Base-by-base conservation (phyloP, 176 grass and related monocot species). In the Aegilops tauschii region DNA sequence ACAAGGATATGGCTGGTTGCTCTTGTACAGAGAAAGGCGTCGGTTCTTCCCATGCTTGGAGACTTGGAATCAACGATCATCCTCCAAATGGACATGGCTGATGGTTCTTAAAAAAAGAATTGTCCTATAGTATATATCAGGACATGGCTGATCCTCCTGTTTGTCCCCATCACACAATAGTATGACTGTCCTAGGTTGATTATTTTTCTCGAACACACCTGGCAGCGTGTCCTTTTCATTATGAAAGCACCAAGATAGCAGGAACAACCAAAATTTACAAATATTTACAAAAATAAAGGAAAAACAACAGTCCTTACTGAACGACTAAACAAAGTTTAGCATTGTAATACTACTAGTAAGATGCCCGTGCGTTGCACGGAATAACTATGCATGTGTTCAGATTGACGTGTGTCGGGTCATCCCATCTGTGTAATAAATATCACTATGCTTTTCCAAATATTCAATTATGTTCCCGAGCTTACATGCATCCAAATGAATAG, bases 51-150 rank as follows among this genome's bases (percentile, higher is more conserved):
- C 45, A 77, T 77, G 47, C 73, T 32, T 77, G 73, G 28, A 77
- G 73, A 31, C 73, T 77, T 77, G 73, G 73, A 54, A 56, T 56
- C 73, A 77, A 32, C 73, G 45, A 77, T 52, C 73, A 77, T 54
- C 73, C 73, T 47, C 73, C 28, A 77, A 77, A 54, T 54, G 49
- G 45, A 32, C 45, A 76, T 76, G 14, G 9, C 47, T 4, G 45
- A 52, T 76, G 45, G 14, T 27, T 54, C 73, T 76, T 52, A 9
- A 9, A 30, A 76, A 54, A 52, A 54, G 27, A 54, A 31, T 30
- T 10, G 73, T 76, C 45, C 45, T 76, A 20, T 50, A 76, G n/a
- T 74, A 74, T 9, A 50, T 52, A 76, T 44, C 23, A 49, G 72
- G 44, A 49, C 27, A 76, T 52, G 39, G n/a, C 23, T 50, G 72